These are phyloP conservation scores for Daldinia decipiens DNA, from an alignment of 495 filamentous ascomycete genomes.

Conservation along the genomic window DNA sequence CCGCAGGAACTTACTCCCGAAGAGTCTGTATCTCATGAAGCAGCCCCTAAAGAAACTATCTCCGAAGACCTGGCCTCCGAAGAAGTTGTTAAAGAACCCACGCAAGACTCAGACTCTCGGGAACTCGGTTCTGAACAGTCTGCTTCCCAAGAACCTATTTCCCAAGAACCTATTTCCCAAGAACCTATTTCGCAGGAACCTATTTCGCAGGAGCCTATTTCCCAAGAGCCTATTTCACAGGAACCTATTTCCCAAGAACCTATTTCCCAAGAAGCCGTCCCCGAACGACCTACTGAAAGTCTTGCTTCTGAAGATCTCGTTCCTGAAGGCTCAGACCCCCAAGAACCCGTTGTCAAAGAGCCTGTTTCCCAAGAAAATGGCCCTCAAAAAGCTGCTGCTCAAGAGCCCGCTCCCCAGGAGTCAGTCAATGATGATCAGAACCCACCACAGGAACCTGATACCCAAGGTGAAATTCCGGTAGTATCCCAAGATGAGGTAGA, in stretches of 20 bases:
- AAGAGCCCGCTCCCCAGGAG: background rate
- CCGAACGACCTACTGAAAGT: background rate
- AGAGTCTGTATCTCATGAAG: background rate
- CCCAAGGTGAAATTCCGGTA: background rate
- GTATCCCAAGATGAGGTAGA: background rate
- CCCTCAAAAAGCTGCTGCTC: background rate
- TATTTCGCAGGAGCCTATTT: background rate
- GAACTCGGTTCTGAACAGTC: background rate
- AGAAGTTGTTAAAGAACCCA: background rate
- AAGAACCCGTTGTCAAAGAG: background rate
- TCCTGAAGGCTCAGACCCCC: background rate
- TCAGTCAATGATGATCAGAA: background rate
- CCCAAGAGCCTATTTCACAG: background rate
- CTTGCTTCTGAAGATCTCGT: background rate
- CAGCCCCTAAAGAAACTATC: background rate
- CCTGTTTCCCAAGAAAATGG: background rate
- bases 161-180: too few relatives aligned
- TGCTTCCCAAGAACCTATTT: background rate
- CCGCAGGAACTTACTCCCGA: background rate
- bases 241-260: background rate
- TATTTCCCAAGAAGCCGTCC: background rate
- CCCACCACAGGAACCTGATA: background rate
- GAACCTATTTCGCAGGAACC: background rate
- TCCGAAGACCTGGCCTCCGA: background rate
- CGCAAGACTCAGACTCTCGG: background rate